Percentiles rank a stretch among this genome's conserved stretches.
These are phyloP conservation scores for Plasmopara muralis DNA, from an alignment of 352 stramenopile genomes.

Conservation along the genomic window DNA sequence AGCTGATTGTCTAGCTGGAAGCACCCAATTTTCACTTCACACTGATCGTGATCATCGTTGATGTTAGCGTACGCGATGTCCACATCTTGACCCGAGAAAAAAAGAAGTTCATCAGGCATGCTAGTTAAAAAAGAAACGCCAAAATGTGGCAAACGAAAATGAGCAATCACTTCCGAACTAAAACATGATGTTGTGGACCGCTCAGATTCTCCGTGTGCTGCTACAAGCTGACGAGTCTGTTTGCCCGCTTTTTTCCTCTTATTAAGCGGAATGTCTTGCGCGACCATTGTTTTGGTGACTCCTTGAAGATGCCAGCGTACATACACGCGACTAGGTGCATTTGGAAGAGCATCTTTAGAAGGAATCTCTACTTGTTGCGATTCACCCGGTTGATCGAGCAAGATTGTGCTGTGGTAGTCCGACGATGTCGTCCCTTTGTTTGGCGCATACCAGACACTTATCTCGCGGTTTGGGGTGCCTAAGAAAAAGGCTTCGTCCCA, in stretches of 20 bases:
- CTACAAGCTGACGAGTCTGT: slow-evolving; percentile 48
- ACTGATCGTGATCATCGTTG: slow-evolving; percentile 68
- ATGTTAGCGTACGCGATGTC: slow-evolving; percentile 61
- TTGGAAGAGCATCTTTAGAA: slow-evolving; percentile 21
- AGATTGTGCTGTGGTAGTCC: slow-evolving; percentile 41
- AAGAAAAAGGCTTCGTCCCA: slow-evolving; percentile 84
- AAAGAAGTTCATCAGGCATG: slow-evolving; percentile 60
- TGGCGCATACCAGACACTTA: slow-evolving; percentile 52
- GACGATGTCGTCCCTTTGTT: slow-evolving; percentile 30
- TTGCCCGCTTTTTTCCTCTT: slow-evolving; percentile 27
- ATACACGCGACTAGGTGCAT: slow-evolving; percentile 36
- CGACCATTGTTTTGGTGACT: slow-evolving; percentile 74
- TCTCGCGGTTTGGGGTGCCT: slow-evolving; percentile 52
- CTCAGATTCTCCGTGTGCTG: slow-evolving; percentile 14
- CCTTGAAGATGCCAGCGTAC: slow-evolving; percentile 80
- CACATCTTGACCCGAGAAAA: slow-evolving; percentile 63
- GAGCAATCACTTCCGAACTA: slow-evolving; percentile 49
- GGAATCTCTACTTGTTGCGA: slow-evolving; percentile 59
- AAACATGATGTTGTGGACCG: slow-evolving; percentile 19
- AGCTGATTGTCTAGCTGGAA: slow-evolving; percentile 85
- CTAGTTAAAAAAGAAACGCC: slow-evolving; percentile 72
- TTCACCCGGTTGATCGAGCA: slow-evolving; percentile 68
- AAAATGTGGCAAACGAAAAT: slow-evolving; percentile 53
- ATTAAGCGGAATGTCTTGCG: slow-evolving; percentile 61
- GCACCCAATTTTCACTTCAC: slow-evolving; percentile 74